phyloP scores from a whole-genome alignment of 331 rosid species.

The Pyracantha coccinea region DNA sequence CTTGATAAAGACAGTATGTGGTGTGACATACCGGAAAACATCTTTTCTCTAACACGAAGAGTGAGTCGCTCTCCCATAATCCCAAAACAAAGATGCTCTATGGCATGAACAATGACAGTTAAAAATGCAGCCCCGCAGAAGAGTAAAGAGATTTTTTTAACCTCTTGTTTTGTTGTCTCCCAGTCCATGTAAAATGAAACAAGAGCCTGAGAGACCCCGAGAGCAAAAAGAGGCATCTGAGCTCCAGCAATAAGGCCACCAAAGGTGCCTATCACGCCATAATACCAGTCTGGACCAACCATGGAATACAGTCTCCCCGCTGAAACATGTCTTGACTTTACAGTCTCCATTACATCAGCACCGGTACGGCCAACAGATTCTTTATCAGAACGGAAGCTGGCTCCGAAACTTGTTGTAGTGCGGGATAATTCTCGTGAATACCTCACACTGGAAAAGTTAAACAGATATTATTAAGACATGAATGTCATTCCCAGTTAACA shows the following conservation, averaged over 20 bases:
- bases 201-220: constrained; percentile 91
- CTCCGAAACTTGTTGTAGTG: constrained; percentile 58
- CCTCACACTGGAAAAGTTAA: constrained; percentile 35
- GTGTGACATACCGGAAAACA: constrained; percentile 66
- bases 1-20: background rate
- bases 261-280: constrained; percentile 67
- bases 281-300: constrained; percentile 82
- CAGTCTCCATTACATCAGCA: constrained; percentile 44
- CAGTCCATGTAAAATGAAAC: constrained; percentile 94
- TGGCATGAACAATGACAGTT: constrained; percentile 72
- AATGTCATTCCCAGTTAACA: background rate
- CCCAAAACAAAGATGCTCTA: constrained; percentile 82
- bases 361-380: constrained; percentile 57
- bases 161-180: constrained; percentile 67
- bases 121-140: constrained; percentile 64
- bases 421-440: constrained; percentile 70
- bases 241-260: constrained; percentile 87
- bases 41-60: constrained; percentile 79
- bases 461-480: background rate
- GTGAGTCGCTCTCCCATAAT: constrained; percentile 96
- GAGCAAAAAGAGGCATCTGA: constrained; percentile 96
- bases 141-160: constrained; percentile 62
- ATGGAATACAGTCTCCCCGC: constrained; percentile 65
- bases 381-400: constrained; percentile 88
- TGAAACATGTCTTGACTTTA: constrained; percentile 44